Evolutionary conservation across 352 stramenopile genomes (phyloP), one percentile per base, ranked within the genome.

Genomic region (Globisporangium spinosum): DNA sequence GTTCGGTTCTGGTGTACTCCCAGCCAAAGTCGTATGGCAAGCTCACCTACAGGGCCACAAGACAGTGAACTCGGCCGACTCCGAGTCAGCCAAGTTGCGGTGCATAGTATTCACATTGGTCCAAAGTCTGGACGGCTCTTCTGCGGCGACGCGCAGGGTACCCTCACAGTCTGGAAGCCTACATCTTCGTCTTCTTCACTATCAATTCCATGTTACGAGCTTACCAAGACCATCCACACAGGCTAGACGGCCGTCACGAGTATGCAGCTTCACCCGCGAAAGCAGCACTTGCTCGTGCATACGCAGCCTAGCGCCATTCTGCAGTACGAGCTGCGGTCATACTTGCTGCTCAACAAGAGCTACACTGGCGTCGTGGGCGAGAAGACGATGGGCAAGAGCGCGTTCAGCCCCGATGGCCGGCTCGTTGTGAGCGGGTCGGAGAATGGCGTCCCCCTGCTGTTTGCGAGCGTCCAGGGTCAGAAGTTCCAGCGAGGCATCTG

Each of bases 311-410:
- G 84, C 40, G 65, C 69, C 8, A 68, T 94, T 35, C 75, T 91
- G 10, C 83, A 93, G 63, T 92, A 89, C 64, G 84, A 94, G 38
- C 58, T 91, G 51, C 83, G 84, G 3, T 91, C 84, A 7, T 94
- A 87, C 62, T 56, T 93, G 56, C 64, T 91, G 32, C 71, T 93
- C 9, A 87, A 91, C 74, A 92, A 89, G 57, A 85, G 71, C 62
- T 91, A 91, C 65, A 55, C 70, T 1, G 81, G 84, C 10, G 64
- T 92, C 2, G 58, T 61, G 23, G 89, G 78, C 43, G 70, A 89
- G 55, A 70, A 75, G 3, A 65, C 85, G 29, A 64, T 89, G 1
- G 64, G 85, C 22, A 78, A 82, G 65, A 85, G 78, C 32, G 55
- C 54, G 0, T 91, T 91, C 65, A 91, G 81, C 55, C 77, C 84